Percentiles rank a stretch among this genome's conserved stretches.
Conservation (phyloP, 2,329 filamentous ascomycete species). For the Acephala macrosclerotiorum region DNA sequence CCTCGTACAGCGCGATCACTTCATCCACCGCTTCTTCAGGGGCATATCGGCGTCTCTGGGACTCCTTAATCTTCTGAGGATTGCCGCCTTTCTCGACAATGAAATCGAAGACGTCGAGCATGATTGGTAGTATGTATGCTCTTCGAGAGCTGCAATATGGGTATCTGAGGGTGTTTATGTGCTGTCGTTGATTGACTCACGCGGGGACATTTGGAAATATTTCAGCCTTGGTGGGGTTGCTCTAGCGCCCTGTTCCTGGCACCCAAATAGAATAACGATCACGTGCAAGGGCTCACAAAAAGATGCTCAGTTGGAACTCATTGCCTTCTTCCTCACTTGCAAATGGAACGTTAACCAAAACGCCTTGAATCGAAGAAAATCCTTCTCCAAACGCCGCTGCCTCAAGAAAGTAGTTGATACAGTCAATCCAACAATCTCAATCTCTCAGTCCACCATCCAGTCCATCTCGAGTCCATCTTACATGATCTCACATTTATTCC, state of each 20-base stretch:
- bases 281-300: constrained; percentile 1
- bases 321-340: constrained; percentile 6
- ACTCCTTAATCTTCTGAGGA: constrained; percentile 90
- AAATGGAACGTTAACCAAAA: not conserved
- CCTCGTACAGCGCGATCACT: constrained; percentile 86
- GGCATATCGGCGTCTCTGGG: constrained; percentile 83
- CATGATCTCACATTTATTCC: constrained; percentile 87
- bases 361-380: not conserved
- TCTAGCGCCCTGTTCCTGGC: not conserved
- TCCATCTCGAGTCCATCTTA: constrained; percentile 48
- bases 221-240: constrained; percentile 11
- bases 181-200: constrained; percentile 9
- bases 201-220: not conserved
- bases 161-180: constrained; percentile 1
- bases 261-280: not conserved
- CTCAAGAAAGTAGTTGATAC: not conserved
- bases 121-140: constrained; percentile 46
- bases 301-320: not conserved
- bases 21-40: constrained; percentile 88
- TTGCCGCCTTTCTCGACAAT: constrained; percentile 89
- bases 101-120: constrained; percentile 82
- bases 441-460: constrained; percentile 2
- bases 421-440: constrained; percentile 5
- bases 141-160: constrained; percentile 5
- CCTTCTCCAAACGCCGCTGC: constrained; percentile 6